A percentile compares a stretch with the other conserved stretches of the same genome.
Evolutionary conservation across 2,329 filamentous ascomycete genomes (phyloP).

Genomic region (Dactylellina cionopaga): DNA sequence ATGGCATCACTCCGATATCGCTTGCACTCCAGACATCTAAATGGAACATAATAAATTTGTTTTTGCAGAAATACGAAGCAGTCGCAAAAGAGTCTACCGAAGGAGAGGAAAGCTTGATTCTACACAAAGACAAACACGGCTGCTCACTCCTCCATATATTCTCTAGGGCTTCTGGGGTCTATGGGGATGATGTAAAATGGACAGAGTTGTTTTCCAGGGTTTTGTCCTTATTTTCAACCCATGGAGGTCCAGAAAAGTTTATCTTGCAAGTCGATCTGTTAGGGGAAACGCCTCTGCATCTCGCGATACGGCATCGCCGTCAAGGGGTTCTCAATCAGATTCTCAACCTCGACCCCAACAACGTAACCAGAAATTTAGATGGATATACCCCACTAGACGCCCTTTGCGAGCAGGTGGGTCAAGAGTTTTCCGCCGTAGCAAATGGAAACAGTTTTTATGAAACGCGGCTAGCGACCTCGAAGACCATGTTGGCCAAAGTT

Average conservation of each 20-base stretch:
- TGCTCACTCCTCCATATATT: constrained; percentile 6
- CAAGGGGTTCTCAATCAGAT: neutral
- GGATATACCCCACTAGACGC: constrained; percentile 18
- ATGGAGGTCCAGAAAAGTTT: neutral
- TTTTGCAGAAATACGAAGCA: constrained; percentile 4
- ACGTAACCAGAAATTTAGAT: neutral
- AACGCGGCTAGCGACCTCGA: neutral
- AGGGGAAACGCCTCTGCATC: constrained; percentile 15
- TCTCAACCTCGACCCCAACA: neutral
- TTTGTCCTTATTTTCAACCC: neutral
- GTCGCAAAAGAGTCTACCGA: neutral
- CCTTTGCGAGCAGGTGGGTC: neutral
- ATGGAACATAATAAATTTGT: neutral
- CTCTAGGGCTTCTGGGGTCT: neutral
- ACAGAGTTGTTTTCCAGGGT: neutral
- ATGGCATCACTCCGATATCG: neutral
- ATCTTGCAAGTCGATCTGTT: neutral
- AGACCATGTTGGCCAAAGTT: neutral
- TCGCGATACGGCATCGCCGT: constrained; percentile 4
- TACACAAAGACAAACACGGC: neutral
- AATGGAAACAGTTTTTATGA: neutral
- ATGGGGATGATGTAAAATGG: neutral
- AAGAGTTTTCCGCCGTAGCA: neutral
- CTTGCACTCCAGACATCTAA: neutral
- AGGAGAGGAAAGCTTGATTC: neutral